These are phyloP conservation scores for Aspergillus glaucus DNA, from an alignment of 2,329 filamentous ascomycete species.

Conservation along the genomic window DNA sequence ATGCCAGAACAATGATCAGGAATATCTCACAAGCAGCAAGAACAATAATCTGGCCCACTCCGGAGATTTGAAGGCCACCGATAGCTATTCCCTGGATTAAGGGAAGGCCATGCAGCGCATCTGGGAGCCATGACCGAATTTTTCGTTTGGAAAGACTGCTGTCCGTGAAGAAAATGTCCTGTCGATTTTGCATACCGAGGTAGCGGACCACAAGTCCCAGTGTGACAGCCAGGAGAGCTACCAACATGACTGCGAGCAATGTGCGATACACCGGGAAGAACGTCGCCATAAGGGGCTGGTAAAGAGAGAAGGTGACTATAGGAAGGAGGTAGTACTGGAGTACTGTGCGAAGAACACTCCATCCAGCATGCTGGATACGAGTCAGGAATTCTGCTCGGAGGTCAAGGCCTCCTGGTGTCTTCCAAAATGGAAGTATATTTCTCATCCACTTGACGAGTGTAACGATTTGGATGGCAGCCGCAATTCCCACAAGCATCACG, in stretches of 20 bases:
- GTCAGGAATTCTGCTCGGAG: not conserved
- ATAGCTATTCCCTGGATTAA: not conserved
- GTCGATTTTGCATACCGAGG: not conserved
- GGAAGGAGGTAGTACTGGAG: constrained; percentile 8
- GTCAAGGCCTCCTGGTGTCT: not conserved
- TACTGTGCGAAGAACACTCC: constrained; percentile 5
- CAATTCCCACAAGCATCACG: constrained; percentile 1
- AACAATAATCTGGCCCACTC: not conserved
- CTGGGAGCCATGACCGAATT: not conserved
- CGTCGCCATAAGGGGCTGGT: not conserved
- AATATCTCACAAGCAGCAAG: not conserved
- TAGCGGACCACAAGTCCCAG: not conserved
- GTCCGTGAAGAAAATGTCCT: not conserved
- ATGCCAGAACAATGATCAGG: not conserved
- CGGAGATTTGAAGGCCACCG: not conserved
- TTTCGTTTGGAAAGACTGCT: not conserved
- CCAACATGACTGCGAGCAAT: not conserved
- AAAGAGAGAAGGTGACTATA: constrained; percentile 5
- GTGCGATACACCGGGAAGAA: not conserved
- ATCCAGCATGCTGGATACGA: constrained; percentile 3
- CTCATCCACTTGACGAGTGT: constrained; percentile 1
- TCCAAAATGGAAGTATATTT: not conserved
- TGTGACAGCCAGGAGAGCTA: not conserved
- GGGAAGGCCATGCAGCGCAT: not conserved
- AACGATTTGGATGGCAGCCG: not conserved